Conservation (phyloP, 2,329 filamentous ascomycete genomes). For the Aspergillus pseudoglaucus region DNA sequence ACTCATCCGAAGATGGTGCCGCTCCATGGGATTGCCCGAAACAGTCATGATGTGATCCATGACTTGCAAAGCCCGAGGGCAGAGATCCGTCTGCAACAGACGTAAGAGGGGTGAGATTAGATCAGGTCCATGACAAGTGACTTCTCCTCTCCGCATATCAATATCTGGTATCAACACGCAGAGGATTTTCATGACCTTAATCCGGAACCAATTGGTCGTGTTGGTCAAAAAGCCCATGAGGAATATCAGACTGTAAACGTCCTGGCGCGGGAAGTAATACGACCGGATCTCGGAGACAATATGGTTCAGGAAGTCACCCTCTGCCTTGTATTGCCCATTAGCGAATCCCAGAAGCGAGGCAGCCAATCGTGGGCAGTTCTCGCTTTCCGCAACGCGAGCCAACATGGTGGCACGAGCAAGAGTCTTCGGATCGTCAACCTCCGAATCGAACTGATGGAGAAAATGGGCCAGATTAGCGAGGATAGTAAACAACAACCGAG, state of each 20-base stretch:
- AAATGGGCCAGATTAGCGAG: constrained; percentile 88
- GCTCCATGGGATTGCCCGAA: constrained; percentile 85
- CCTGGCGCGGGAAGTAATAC: constrained; percentile 72
- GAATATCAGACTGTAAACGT: constrained; percentile 81
- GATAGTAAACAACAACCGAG: constrained; percentile 75
- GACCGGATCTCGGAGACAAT: constrained; percentile 68
- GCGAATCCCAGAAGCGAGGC: constrained; percentile 65
- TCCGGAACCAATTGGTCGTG: constrained; percentile 78
- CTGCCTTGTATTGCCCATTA: constrained; percentile 57
- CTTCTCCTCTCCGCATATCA: constrained; percentile 86
- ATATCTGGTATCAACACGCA: constrained; percentile 79
- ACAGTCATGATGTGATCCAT: constrained; percentile 94
- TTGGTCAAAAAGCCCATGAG: constrained; percentile 89
- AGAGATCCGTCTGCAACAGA: constrained; percentile 86
- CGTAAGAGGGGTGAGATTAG: constrained; percentile 87
- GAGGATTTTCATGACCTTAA: constrained; percentile 86
- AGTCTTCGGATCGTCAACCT: constrained; percentile 49
- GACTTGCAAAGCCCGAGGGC: constrained; percentile 83
- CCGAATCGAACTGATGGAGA: constrained; percentile 68
- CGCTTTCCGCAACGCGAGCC: constrained; percentile 63
- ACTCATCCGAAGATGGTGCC: constrained; percentile 93
- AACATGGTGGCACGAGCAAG: constrained; percentile 63
- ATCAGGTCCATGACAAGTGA: constrained; percentile 86
- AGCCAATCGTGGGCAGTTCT: constrained; percentile 62
- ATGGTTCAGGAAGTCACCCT: constrained; percentile 69